These are phyloP conservation scores for Telfairia occidentalis DNA, from an alignment of 331 rosid genomes.

Conservation along the genomic window DNA sequence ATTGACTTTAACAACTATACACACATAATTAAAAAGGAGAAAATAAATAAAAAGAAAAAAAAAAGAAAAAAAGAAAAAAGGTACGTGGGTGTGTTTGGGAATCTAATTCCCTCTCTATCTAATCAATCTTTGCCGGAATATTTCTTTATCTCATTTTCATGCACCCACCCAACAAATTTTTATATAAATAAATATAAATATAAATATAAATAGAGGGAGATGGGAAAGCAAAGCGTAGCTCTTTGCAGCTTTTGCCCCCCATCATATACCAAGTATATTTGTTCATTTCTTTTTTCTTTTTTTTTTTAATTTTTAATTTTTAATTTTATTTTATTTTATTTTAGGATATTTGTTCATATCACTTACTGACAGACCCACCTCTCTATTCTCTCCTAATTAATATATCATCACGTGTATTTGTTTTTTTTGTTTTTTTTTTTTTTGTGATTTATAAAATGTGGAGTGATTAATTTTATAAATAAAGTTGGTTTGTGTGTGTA, in stretches of 20 bases:
- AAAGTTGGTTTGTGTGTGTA: not conserved
- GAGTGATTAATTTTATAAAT: not conserved
- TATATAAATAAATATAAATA: not conserved
- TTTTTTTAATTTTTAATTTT: not conserved
- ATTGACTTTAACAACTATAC: not conserved
- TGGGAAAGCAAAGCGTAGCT: constrained; percentile 3
- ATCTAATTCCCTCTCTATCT: constrained; percentile 14
- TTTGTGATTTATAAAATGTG: not conserved
- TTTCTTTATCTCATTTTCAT: constrained; percentile 5
- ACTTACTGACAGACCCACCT: not conserved
- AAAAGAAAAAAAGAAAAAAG: not conserved
- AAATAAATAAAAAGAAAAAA: not conserved
- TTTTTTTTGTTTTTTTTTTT: not conserved
- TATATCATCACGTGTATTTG: not conserved
- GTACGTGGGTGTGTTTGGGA: constrained; percentile 7
- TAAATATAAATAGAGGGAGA: not conserved
- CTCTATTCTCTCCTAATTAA: not conserved
- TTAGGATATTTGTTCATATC: not conserved
- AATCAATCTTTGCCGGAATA: constrained; percentile 15
- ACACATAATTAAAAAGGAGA: not conserved
- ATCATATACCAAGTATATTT: constrained; percentile 11
- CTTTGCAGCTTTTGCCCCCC: constrained; percentile 12
- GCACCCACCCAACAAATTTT: not conserved
- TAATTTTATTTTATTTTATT: not conserved
- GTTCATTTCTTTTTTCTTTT: not conserved